Base-by-base conservation (phyloP, 148 eudicot genomes). In the Chenopodium formosanum region DNA sequence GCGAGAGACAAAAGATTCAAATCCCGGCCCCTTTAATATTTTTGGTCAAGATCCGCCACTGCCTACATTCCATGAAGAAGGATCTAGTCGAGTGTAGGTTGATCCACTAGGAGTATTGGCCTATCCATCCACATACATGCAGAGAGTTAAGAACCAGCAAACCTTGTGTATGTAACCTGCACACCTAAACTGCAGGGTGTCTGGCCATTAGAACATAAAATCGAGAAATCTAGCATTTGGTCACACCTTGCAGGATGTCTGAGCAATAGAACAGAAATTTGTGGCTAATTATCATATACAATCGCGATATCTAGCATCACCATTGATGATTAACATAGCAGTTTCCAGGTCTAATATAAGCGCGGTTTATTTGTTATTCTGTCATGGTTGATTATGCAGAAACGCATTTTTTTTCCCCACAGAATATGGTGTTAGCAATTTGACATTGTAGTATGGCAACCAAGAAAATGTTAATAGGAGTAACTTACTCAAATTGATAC, bases 401-500 rank as follows among this genome's bases (percentile, higher is more conserved):
- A 40, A 62, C n/a, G 66, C 66, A 1, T 6, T 1, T 62, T 25
- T 29, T 29, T 67, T 27, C 1, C 37, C 34, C 70, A 67, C 70
- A 29, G 13, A 67, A 25, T 67, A 1, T 56, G 66, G 25, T 62
- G 66, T 62, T 25, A 22, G 66, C 8, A 22, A 62, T 3, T 62
- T 25, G 19, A 62, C 66, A 62, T 22, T 16, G 13, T 19, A 58
- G 23, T 62, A 62, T 62, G 66, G 27, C 25, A 62, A 62, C 9
- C 46, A 32, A 11, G 32, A 14, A 17, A 47, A 74, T 25, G 63
- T 13, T 50, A 50, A 74, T 27, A 50, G 34, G n/a, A 74, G 11
- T 74, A 74, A 74, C 77, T 25, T 52, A 25, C 58, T 11, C 58
- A 16, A 50, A 50, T 37, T 67, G 70, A 67, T 67, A 67, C 70